Evolutionary conservation across 768 basidiomycete species (phyloP).

Genomic region (Tylopilus cervinicoccineus): DNA sequence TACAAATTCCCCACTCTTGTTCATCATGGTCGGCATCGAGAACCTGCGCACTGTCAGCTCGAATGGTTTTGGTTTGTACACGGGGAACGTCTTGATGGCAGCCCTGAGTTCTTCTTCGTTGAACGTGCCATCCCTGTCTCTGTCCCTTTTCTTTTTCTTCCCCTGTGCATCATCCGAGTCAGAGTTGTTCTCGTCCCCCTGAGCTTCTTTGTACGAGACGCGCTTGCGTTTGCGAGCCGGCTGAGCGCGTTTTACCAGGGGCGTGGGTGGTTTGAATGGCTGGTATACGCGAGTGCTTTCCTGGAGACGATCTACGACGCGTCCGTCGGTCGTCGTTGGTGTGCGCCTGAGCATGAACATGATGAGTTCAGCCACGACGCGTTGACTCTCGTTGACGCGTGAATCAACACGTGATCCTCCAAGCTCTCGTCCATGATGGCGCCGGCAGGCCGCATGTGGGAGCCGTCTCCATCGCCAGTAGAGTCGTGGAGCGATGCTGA

Average conservation of each 20-base stretch:
- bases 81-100: conserved; percentile 67
- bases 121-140: conserved; percentile 53
- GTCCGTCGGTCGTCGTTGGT: conserved; percentile 70
- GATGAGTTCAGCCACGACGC: conserved; percentile 4
- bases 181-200: conserved; percentile 51
- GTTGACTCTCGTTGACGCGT: conserved; percentile 7
- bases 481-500: conserved; percentile 32
- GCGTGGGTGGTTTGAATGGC: conserved; percentile 75
- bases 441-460: conserved; percentile 22
- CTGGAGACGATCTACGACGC: conserved; percentile 59
- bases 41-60: conserved; percentile 61
- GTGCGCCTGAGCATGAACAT: conserved; percentile 60
- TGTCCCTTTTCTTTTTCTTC: conserved; percentile 67
- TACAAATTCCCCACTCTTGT: conserved; percentile 63
- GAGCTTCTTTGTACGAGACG: conserved; percentile 78
- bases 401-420: conserved; percentile 23
- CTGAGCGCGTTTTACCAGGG: conserved; percentile 48
- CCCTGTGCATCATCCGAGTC: conserved; percentile 47
- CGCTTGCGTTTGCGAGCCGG: conserved; percentile 82
- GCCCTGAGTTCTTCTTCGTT: conserved; percentile 61
- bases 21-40: conserved; percentile 78
- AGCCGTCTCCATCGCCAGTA: conserved; percentile 27
- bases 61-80: conserved; percentile 79
- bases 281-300: conserved; percentile 73
- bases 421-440: neutral